phyloP scores from a whole-genome alignment of 306 rosid species.

The Vicia villosa region DNA sequence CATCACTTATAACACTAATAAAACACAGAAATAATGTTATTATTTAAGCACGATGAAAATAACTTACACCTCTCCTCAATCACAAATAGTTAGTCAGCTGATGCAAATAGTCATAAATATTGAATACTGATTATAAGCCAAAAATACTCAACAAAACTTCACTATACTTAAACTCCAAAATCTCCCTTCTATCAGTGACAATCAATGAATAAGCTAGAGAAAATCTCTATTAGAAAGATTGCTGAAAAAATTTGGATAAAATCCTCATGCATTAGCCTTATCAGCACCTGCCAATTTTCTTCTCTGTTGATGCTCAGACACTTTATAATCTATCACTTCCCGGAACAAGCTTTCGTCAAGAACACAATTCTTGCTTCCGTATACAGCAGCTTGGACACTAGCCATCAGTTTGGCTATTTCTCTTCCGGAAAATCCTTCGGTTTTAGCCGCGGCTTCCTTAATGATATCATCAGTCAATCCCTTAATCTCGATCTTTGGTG shows the following conservation, averaged over 20 bases:
- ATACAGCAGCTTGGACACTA: constrained; percentile 89
- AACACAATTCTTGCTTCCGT: constrained; percentile 83
- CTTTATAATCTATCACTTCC: constrained; percentile 91
- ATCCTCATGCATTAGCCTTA: constrained; percentile 44
- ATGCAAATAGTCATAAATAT: constrained; percentile 7
- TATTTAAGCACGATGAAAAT: no score
- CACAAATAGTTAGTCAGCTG: constrained; percentile 21
- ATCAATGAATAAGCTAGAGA: constrained; percentile 46
- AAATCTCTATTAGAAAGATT: constrained; percentile 24
- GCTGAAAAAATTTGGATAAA: constrained; percentile 18
- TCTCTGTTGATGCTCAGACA: constrained; percentile 96
- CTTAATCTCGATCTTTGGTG: constrained; percentile 72
- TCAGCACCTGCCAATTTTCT: constrained; percentile 66
- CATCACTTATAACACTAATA: not conserved
- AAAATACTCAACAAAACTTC: constrained; percentile 13
- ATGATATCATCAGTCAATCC: constrained; percentile 79
- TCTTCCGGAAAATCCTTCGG: constrained; percentile 90
- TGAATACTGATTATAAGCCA: not conserved
- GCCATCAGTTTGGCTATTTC: constrained; percentile 98
- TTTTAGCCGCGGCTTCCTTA: constrained; percentile 86
- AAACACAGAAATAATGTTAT: not conserved
- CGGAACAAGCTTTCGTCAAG: constrained; percentile 79
- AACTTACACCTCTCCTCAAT: no score
- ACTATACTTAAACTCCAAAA: constrained; percentile 45
- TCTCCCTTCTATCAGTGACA: constrained; percentile 51